These are phyloP conservation scores for Salvia sclarea DNA, from an alignment of 305 asterid genomes.

Conservation along the genomic window DNA sequence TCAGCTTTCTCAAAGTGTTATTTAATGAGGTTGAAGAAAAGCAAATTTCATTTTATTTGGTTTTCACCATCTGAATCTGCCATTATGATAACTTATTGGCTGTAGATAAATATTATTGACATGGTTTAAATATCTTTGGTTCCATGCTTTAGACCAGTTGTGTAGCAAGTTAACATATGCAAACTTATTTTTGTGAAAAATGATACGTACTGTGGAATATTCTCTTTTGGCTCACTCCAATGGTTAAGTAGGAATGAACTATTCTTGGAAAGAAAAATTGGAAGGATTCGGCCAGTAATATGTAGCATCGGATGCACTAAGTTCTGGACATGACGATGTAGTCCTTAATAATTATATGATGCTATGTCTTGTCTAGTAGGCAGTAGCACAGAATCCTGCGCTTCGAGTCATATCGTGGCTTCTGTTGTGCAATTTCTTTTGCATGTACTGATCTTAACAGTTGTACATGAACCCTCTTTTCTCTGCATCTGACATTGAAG, in stretches of 20 bases:
- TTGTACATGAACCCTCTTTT: slow-evolving; percentile 24
- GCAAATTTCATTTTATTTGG: neutral
- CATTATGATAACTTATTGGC: neutral
- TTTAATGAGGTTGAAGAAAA: neutral
- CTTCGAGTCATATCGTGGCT: slow-evolving; percentile 21
- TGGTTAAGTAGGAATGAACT: neutral
- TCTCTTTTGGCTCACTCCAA: neutral
- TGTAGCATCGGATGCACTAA: slow-evolving; percentile 8
- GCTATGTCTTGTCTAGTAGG: neutral
- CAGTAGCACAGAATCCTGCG: neutral
- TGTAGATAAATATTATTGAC: neutral
- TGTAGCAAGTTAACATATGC: neutral
- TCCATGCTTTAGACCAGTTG: neutral
- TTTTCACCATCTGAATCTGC: neutral
- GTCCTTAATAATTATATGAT: neutral
- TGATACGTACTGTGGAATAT: neutral
- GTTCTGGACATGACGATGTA: neutral
- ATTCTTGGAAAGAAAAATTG: neutral
- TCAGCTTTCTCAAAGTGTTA: neutral
- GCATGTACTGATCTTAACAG: neutral
- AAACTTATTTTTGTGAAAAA: neutral
- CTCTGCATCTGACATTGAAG: slow-evolving; percentile 57
- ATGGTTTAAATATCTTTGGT: neutral
- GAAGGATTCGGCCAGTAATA: slow-evolving; percentile 8
- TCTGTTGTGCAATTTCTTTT: neutral